Evolutionary conservation across 345 rosid species (phyloP).

Genomic region (Dimocarpus longan): DNA sequence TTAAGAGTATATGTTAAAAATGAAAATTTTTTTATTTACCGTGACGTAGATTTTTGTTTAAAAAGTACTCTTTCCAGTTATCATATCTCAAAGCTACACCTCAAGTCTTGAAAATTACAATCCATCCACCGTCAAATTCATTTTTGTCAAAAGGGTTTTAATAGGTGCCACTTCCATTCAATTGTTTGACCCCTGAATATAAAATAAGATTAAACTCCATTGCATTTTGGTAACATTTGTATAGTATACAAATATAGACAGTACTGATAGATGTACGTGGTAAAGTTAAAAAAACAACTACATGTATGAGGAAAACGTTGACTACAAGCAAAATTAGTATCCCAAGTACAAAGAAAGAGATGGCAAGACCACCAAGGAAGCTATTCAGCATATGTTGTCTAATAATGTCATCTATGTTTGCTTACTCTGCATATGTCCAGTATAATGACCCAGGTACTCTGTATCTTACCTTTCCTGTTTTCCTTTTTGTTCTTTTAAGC

Average conservation of each 20-base stretch:
- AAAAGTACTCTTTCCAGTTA: no score
- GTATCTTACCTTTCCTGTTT: not conserved
- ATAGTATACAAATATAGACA: not conserved
- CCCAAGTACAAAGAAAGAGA: constrained; percentile 16
- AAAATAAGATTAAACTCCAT: not conserved
- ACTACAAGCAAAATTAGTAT: constrained; percentile 4
- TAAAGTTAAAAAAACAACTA: not conserved
- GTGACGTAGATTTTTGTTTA: no score
- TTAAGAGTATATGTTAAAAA: no score
- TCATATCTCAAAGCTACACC: no score
- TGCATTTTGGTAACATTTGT: not conserved
- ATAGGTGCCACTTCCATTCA: not conserved
- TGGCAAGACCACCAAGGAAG: constrained; percentile 41
- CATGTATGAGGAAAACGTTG: constrained; percentile 14
- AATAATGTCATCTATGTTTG: constrained; percentile 69
- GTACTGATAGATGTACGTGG: not conserved
- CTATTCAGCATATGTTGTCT: constrained; percentile 45
- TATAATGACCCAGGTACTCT: constrained; percentile 71
- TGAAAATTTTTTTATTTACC: no score
- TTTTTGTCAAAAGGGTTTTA: no score
- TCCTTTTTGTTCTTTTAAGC: not conserved
- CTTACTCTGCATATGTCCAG: constrained; percentile 80
- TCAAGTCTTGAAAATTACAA: no score
- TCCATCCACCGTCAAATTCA: no score
- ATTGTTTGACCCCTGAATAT: not conserved